Evolutionary conservation across 2,329 filamentous ascomycete species (phyloP).

Genomic region (Colletotrichum endophyticum): DNA sequence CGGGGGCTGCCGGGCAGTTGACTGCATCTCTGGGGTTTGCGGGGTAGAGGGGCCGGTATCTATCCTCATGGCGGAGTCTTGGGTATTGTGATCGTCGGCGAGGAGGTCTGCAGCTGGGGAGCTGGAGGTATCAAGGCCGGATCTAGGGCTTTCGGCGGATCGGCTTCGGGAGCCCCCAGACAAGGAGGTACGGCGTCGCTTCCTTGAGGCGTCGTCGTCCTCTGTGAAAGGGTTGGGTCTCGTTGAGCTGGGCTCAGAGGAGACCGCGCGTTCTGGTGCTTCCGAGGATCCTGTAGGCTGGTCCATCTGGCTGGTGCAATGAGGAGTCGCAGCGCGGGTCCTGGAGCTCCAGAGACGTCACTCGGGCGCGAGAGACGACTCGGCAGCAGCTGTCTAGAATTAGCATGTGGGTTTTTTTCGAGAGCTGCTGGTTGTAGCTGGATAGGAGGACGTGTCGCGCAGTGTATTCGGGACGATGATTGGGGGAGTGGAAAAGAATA

Average conservation of each 20-base stretch:
- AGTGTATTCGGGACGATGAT: conserved; percentile 5
- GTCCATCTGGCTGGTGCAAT: conserved; percentile 58
- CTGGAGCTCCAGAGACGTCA: conserved; percentile 52
- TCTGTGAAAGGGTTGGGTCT: conserved; percentile 70
- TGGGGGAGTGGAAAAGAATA: conserved; percentile 23
- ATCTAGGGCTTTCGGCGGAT: conserved; percentile 50
- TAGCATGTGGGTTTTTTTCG: conserved; percentile 58
- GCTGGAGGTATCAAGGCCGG: conserved; percentile 35
- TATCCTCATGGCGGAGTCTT: conserved; percentile 43
- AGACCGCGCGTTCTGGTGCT: conserved; percentile 63
- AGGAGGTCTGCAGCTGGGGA: conserved; percentile 29
- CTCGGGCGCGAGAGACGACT: conserved; percentile 60
- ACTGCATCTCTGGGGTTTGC: conserved; percentile 45
- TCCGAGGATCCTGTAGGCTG: conserved; percentile 53
- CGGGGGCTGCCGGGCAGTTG: conserved; percentile 34
- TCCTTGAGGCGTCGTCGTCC: conserved; percentile 59
- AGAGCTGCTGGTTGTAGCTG: conserved; percentile 17
- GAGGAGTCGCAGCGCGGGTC: conserved; percentile 40
- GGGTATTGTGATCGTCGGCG: conserved; percentile 28
- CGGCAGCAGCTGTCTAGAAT: conserved; percentile 56
- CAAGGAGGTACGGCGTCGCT: conserved; percentile 66
- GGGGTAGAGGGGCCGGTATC: conserved; percentile 43
- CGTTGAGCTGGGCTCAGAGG: conserved; percentile 66
- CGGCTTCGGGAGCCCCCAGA: conserved; percentile 56
- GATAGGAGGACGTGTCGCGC: conserved; percentile 12